Percentiles rank a stretch among this genome's conserved stretches.
Conservation (phyloP, 2,329 filamentous ascomycete species). For the Colletotrichum musae region DNA sequence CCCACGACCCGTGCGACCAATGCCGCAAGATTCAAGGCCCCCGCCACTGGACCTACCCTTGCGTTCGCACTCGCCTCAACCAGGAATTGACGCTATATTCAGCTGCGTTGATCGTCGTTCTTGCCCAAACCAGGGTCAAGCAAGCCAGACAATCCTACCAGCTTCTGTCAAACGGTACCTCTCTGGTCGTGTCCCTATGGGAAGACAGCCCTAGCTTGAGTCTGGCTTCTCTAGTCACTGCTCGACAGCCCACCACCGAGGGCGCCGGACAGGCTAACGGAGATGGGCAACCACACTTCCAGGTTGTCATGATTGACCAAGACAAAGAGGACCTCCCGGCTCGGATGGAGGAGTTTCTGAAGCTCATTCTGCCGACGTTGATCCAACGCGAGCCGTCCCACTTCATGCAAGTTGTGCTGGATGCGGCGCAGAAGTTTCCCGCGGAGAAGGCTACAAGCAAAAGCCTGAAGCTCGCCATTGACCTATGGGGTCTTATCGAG, state of each 20-base stretch:
- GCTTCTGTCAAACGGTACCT: slow-evolving; percentile 63
- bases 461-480: slow-evolving; percentile 70
- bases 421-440: slow-evolving; percentile 64
- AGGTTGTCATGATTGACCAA: slow-evolving; percentile 71
- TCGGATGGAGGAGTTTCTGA: slow-evolving; percentile 74
- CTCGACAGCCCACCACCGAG: slow-evolving; percentile 28
- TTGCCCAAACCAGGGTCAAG: slow-evolving; percentile 73
- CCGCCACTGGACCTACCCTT: slow-evolving; percentile 76
- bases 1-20: slow-evolving; percentile 73
- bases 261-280: slow-evolving; percentile 28
- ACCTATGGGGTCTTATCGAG: slow-evolving; percentile 76
- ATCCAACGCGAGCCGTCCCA: slow-evolving; percentile 72
- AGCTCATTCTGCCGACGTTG: slow-evolving; percentile 69
- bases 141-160: slow-evolving; percentile 65
- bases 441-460: slow-evolving; percentile 65
- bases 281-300: slow-evolving; percentile 43
- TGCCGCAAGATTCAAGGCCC: slow-evolving; percentile 75
- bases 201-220: slow-evolving; percentile 40
- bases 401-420: slow-evolving; percentile 72
- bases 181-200: slow-evolving; percentile 40
- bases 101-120: slow-evolving; percentile 73
- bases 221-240: slow-evolving; percentile 39
- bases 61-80: slow-evolving; percentile 73
- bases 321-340: slow-evolving; percentile 72
- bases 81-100: slow-evolving; percentile 75